Percentiles rank a stretch among this genome's conserved stretches.
Evolutionary conservation across 2,329 filamentous ascomycete genomes (phyloP).

Genomic region (Phialemonium atrogriseum): DNA sequence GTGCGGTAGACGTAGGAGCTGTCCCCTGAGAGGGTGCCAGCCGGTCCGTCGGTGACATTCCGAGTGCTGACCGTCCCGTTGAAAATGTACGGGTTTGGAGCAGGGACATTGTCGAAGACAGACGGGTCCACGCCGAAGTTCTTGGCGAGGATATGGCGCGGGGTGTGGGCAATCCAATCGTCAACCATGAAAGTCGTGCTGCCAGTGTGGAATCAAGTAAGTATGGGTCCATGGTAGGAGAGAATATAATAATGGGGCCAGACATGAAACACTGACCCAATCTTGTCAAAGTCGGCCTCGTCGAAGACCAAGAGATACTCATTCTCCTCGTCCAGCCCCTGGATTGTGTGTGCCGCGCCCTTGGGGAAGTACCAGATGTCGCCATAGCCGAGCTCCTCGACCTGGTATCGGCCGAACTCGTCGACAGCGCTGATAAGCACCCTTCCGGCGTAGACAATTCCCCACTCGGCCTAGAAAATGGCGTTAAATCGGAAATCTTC

Average conservation of each 20-base stretch:
- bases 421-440: slow-evolving; percentile 54
- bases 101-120: slow-evolving; percentile 50
- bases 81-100: slow-evolving; percentile 52
- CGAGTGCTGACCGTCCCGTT: slow-evolving; percentile 43
- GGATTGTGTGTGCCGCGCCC: slow-evolving; percentile 54
- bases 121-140: slow-evolving; percentile 57
- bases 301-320: slow-evolving; percentile 61
- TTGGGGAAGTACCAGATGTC: slow-evolving; percentile 66
- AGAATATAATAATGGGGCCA: background rate
- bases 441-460: slow-evolving; percentile 49
- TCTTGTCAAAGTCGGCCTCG: slow-evolving; percentile 56
- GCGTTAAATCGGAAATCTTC: slow-evolving; percentile 1
- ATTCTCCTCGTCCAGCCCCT: slow-evolving; percentile 57
- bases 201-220: background rate
- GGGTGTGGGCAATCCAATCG: slow-evolving; percentile 62
- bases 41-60: slow-evolving; percentile 36
- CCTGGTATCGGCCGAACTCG: slow-evolving; percentile 48
- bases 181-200: slow-evolving; percentile 65
- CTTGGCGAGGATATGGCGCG: slow-evolving; percentile 53
- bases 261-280: slow-evolving; percentile 32
- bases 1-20: slow-evolving; percentile 56
- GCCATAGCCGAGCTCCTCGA: slow-evolving; percentile 47
- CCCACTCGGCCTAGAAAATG: slow-evolving; percentile 53
- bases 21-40: slow-evolving; percentile 43
- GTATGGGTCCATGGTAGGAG: background rate